Evolutionary conservation across 805 yeast genomes (phyloP).

Genomic region (Hanseniaspora taiwanica): DNA sequence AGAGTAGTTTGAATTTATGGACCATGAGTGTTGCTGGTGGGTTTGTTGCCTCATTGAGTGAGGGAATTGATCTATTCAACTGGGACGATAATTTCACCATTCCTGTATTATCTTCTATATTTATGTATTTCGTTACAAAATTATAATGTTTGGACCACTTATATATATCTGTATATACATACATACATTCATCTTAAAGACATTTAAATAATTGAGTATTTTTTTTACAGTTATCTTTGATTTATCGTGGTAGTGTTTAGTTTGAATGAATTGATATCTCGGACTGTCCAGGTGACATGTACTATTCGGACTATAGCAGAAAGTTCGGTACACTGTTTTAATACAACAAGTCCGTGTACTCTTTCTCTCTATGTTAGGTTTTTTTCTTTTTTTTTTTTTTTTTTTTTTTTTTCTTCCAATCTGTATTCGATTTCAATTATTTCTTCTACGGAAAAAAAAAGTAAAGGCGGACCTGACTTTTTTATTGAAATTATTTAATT

Average conservation of each 20-base stretch:
- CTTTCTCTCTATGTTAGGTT: neutral
- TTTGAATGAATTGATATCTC: no score
- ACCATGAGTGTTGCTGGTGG: conserved; percentile 54
- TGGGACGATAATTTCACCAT: conserved; percentile 92
- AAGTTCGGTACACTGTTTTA: neutral
- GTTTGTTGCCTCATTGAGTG: conserved; percentile 72
- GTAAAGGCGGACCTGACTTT: no score
- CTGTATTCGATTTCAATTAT: no score
- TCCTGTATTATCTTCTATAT: conserved; percentile 69
- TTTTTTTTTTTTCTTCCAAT: conserved; percentile 3
- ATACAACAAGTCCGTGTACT: neutral
- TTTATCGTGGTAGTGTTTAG: no score
- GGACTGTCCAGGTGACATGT: no score
- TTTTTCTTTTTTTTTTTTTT: conserved; percentile 7
- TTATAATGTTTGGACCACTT: neutral
- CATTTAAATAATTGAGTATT: no score
- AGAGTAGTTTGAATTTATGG: conserved; percentile 42
- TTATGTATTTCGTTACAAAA: conserved; percentile 37
- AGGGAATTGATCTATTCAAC: conserved; percentile 61
- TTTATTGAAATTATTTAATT: no score
- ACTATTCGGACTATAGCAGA: no score
- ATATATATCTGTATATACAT: neutral
- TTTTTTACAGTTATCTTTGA: no score
- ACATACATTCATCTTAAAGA: no score
- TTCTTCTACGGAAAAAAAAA: no score